Conservation (phyloP, 257 asterid genomes). For the Henckelia pumila region DNA sequence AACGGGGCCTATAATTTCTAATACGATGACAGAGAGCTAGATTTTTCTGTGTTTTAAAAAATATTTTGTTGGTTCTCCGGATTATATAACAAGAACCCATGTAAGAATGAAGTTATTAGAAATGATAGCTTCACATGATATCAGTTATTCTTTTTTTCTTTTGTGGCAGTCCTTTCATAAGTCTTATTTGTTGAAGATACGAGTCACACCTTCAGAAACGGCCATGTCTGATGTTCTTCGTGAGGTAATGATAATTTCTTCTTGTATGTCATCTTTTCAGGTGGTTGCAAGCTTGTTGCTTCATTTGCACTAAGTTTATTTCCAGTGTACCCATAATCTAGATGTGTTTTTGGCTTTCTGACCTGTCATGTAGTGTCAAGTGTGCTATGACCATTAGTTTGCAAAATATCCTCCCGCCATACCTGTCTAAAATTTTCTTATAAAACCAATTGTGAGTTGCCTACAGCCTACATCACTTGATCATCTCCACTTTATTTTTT, state of each 20-base stretch:
- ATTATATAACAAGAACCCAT: not conserved
- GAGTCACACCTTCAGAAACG: conserved; percentile 97
- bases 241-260: conserved; percentile 59
- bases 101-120: not conserved
- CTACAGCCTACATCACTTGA: not conserved
- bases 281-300: conserved; percentile 2
- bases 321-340: not conserved
- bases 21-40: conserved; percentile 6
- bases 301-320: conserved; percentile 7
- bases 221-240: conserved; percentile 98
- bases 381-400: not conserved
- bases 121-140: conserved; percentile 22
- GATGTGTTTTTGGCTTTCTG: not conserved
- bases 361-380: not conserved
- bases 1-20: too few relatives aligned
- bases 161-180: conserved; percentile 92
- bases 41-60: not conserved
- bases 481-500: not conserved
- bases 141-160: conserved; percentile 18
- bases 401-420: not conserved
- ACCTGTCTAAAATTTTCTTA: not conserved
- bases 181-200: conserved; percentile 85
- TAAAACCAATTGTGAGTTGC: not conserved
- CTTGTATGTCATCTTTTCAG: conserved; percentile 4
- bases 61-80: not conserved